A percentile compares a stretch with the other conserved stretches of the same genome.
Conservation (phyloP, 2,329 filamentous ascomycete species). For the Cyclaneusma minus region DNA sequence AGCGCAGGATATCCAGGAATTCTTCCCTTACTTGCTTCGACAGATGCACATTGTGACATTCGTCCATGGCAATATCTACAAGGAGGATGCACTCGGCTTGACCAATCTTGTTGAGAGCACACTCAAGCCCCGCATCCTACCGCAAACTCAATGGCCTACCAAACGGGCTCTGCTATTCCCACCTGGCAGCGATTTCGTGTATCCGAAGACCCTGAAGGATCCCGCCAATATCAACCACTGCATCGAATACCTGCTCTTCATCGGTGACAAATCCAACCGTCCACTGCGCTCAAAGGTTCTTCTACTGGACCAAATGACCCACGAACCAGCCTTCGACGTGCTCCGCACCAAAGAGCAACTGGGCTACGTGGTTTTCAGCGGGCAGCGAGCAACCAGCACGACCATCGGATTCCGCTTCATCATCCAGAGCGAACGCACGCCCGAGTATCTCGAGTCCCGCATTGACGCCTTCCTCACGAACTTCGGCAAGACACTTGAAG, state of each 20-base stretch:
- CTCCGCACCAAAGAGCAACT: constrained; percentile 93
- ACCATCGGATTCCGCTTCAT: constrained; percentile 78
- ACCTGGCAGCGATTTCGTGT: constrained; percentile 69
- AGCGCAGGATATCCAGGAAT: constrained; percentile 56
- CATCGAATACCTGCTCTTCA: constrained; percentile 61
- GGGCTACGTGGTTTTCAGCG: constrained; percentile 89
- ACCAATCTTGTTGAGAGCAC: constrained; percentile 69
- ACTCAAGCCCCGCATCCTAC: constrained; percentile 58
- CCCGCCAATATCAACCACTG: constrained; percentile 81
- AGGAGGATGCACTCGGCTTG: constrained; percentile 77
- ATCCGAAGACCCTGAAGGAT: constrained; percentile 66
- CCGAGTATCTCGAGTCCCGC: constrained; percentile 69
- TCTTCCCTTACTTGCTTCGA: constrained; percentile 65
- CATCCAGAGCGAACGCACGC: constrained; percentile 81
- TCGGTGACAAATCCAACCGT: constrained; percentile 56
- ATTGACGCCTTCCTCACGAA: constrained; percentile 71
- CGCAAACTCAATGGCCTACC: constrained; percentile 66
- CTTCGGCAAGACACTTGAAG: constrained; percentile 48
- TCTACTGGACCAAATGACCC: constrained; percentile 75
- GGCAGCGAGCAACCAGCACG: constrained; percentile 53
- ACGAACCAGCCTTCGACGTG: constrained; percentile 90
- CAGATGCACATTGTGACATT: constrained; percentile 82
- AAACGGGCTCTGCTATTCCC: constrained; percentile 64
- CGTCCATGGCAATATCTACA: constrained; percentile 85
- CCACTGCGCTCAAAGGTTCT: constrained; percentile 58